These are phyloP conservation scores for Plenodomus biglobosus DNA, from an alignment of 2,329 filamentous ascomycete species.

Conservation along the genomic window DNA sequence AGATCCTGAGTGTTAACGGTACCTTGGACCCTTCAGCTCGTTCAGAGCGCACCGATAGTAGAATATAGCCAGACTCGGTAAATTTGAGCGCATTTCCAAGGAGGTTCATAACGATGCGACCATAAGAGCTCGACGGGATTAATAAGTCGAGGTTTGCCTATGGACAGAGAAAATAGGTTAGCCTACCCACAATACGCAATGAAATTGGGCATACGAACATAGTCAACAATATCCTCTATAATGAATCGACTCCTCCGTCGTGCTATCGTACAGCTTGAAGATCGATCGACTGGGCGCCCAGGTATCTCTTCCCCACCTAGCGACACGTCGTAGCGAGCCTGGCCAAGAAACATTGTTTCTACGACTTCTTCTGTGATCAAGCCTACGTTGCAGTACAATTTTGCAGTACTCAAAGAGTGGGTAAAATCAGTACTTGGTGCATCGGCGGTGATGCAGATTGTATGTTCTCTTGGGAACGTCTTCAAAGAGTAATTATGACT, in stretches of 20 bases:
- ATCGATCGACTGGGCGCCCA: neutral
- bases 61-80: conserved; percentile 27
- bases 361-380: conserved; percentile 13
- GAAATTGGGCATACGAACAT: neutral
- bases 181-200: neutral
- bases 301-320: neutral
- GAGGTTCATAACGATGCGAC: conserved; percentile 34
- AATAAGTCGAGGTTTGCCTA: conserved; percentile 43
- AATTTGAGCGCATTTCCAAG: conserved; percentile 38
- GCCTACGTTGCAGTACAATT: conserved; percentile 10
- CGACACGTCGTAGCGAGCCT: conserved; percentile 6
- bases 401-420: neutral
- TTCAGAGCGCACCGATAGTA: conserved; percentile 18
- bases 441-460: conserved; percentile 23
- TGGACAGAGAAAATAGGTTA: too few relatives aligned
- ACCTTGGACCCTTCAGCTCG: neutral
- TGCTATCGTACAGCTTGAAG: neutral
- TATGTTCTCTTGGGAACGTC: conserved; percentile 19
- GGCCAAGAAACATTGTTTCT: conserved; percentile 13
- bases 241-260: conserved; percentile 18
- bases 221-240: conserved; percentile 20
- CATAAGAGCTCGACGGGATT: conserved; percentile 35
- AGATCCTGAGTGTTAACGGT: conserved; percentile 33
- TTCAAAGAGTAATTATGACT: conserved; percentile 42
- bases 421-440: conserved; percentile 21